Evolutionary conservation across 495 filamentous ascomycete genomes (phyloP).

Genomic region (Beverwykella pulmonaria): DNA sequence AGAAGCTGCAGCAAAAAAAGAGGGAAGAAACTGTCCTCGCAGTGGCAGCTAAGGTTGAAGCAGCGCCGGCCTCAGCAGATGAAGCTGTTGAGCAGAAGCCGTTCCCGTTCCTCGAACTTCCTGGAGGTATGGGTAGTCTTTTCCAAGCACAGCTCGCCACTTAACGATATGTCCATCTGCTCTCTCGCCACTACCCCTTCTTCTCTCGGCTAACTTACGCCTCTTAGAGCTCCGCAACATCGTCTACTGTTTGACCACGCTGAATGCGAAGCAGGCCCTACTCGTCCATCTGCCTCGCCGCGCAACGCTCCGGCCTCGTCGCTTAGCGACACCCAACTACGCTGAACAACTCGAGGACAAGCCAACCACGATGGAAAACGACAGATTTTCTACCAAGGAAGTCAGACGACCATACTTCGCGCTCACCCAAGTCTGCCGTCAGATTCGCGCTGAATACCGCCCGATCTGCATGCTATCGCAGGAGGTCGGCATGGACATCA

Average conservation of each 20-base stretch:
- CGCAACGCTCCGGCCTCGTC: background rate
- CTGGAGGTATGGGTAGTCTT: background rate
- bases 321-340: background rate
- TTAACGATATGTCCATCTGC: background rate
- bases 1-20: background rate
- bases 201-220: background rate
- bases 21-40: background rate
- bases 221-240: slow-evolving; percentile 8
- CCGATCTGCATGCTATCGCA: background rate
- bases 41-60: background rate
- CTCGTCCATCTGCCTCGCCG: slow-evolving; percentile 7
- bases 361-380: background rate
- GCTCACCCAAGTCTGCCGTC: slow-evolving; percentile 16
- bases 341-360: background rate
- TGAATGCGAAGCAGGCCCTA: background rate
- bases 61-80: background rate
- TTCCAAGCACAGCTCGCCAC: background rate
- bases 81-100: background rate
- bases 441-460: slow-evolving; percentile 11
- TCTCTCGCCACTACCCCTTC: no score
- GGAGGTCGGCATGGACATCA: slow-evolving; percentile 8
- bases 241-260: background rate
- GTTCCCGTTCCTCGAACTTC: slow-evolving; percentile 2
- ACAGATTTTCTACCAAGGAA: background rate
- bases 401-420: background rate